phyloP scores from a whole-genome alignment of 495 filamentous ascomycete genomes.

The Podospora tetraspora region DNA sequence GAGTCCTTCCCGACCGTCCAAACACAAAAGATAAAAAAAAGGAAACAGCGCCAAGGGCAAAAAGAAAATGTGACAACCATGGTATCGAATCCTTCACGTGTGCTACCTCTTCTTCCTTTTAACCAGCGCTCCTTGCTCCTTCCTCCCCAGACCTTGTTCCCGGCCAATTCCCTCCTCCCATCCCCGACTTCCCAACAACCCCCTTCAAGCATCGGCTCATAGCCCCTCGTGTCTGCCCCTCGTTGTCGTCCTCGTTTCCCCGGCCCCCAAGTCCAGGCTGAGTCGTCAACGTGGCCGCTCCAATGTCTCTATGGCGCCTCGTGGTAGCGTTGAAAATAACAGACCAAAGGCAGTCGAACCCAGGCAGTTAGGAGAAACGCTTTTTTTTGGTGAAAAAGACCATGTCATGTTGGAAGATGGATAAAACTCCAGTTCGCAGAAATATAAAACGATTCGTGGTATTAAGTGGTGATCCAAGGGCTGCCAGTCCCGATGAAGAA shows the following conservation, averaged over 20 bases:
- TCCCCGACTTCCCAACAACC: background rate
- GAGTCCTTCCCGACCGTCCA: background rate
- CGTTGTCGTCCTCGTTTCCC: background rate
- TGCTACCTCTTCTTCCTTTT: background rate
- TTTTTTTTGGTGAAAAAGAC: background rate
- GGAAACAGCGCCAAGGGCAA: background rate
- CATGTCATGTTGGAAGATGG: slow-evolving; percentile 1
- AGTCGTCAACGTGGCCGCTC: background rate
- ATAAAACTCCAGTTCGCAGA: slow-evolving; percentile 2
- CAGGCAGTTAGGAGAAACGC: background rate
- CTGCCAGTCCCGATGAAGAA: slow-evolving; percentile 2
- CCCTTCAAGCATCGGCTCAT: background rate
- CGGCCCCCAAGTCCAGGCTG: background rate
- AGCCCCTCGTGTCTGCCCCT: background rate
- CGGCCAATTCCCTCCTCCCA: background rate
- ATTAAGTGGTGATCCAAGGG: slow-evolving; percentile 15
- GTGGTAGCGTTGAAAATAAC: background rate
- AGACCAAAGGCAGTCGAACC: background rate
- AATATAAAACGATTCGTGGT: slow-evolving; percentile 7
- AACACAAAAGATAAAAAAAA: slow-evolving; percentile 1
- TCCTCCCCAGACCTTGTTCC: background rate
- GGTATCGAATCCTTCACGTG: background rate
- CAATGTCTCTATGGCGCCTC: background rate
- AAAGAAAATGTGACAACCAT: background rate
- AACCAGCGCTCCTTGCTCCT: background rate